Percentiles rank a stretch among this genome's conserved stretches.
These are phyloP conservation scores for Trichoderma sp. DNA, from an alignment of 2,329 filamentous ascomycete species.

Conservation along the genomic window DNA sequence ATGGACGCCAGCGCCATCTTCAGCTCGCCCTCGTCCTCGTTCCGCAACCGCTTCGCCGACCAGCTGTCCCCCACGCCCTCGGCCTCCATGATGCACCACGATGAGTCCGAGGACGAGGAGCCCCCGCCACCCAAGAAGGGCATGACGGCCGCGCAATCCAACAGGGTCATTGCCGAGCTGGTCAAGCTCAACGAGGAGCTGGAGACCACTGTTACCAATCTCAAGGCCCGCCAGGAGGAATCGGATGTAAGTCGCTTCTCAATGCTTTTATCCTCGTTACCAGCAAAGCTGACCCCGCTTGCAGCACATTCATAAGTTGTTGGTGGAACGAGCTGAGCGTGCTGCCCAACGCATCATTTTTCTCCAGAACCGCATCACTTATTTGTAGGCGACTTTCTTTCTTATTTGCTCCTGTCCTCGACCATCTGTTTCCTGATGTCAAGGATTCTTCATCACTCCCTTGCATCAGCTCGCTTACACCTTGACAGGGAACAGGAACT, in stretches of 20 bases:
- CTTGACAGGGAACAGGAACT: constrained; percentile 56
- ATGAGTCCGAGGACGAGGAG: constrained; percentile 35
- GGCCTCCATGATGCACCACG: constrained; percentile 38
- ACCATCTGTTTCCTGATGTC: neutral
- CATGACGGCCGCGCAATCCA: constrained; percentile 43
- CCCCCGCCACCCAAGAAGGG: constrained; percentile 37
- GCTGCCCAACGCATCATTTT: constrained; percentile 61
- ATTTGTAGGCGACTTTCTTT: constrained; percentile 52
- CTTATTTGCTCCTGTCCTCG: neutral
- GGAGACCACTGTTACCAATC: constrained; percentile 51
- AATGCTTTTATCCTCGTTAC: neutral
- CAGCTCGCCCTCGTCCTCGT: constrained; percentile 42
- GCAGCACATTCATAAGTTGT: constrained; percentile 64
- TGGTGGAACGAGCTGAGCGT: constrained; percentile 60
- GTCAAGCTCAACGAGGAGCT: constrained; percentile 54
- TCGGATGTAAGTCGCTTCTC: constrained; percentile 51
- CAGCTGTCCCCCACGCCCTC: constrained; percentile 39
- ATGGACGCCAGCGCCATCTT: constrained; percentile 38
- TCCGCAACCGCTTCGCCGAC: constrained; percentile 46
- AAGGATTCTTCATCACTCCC: constrained; percentile 12
- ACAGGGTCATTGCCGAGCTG: constrained; percentile 43
- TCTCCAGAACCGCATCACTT: constrained; percentile 59
- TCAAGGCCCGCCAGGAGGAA: constrained; percentile 61
- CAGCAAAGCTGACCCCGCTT: neutral
- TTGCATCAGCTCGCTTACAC: constrained; percentile 10